phyloP scores from a whole-genome alignment of 306 rosid species.

The Castanea sativa region DNA sequence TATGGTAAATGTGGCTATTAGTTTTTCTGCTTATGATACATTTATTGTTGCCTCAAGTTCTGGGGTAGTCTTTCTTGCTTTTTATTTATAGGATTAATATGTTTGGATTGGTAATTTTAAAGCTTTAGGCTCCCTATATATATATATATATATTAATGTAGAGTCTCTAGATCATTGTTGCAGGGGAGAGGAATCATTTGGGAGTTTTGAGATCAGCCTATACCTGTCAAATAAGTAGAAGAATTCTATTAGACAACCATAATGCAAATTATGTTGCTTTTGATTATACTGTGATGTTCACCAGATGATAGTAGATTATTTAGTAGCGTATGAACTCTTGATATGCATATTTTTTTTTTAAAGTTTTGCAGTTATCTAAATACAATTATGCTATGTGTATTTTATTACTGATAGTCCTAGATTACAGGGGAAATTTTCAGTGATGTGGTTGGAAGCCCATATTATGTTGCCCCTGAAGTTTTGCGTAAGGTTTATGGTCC shows the following conservation, averaged over 20 bases:
- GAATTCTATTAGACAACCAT: not conserved
- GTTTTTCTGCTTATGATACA: not conserved
- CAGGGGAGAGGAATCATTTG: not conserved
- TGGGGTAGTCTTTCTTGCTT: not conserved
- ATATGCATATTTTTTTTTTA: not conserved
- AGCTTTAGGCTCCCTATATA: not conserved
- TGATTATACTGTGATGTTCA: not conserved
- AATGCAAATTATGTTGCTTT: not conserved
- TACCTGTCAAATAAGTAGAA: not conserved
- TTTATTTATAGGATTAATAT: not conserved
- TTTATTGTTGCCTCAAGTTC: not conserved
- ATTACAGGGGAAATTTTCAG: conserved; percentile 63
- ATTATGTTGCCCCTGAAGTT: conserved; percentile 91
- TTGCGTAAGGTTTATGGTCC: conserved; percentile 66
- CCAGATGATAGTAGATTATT: not conserved
- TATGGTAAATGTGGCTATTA: not conserved
- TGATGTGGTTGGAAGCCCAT: conserved; percentile 95
- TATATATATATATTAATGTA: not conserved
- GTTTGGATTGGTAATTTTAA: not conserved
- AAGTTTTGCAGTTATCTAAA: not conserved
- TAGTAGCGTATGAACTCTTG: not conserved
- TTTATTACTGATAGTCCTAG: conserved; percentile 20
- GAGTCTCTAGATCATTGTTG: not conserved
- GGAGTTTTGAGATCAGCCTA: not conserved
- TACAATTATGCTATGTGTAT: not conserved